Base-by-base conservation (phyloP, 2,329 filamentous ascomycete genomes). In the Alternaria alternata region DNA sequence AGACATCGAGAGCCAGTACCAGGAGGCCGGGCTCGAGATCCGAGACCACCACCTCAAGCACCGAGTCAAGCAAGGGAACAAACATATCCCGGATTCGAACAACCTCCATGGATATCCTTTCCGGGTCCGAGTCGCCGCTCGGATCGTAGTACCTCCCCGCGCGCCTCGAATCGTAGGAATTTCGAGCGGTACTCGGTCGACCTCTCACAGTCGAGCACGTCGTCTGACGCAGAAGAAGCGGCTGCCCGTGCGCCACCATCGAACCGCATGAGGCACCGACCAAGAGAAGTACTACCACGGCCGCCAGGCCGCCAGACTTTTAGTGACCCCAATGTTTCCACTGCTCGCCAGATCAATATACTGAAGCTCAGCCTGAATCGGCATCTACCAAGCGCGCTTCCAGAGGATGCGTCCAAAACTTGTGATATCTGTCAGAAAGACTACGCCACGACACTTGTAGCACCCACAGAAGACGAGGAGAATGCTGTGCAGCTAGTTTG, bases 371-470 rank as follows among this genome's bases (percentile, higher is more conserved):
- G 69, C 30, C 60, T 77, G 5, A 59, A 65, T 7, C 71, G 67
- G 18, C 61, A 70, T 38, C 57, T 77, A 16, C 66, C 68, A 18
- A 66, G 61, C 26, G 64, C 77, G 34, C 63, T 78, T 12, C 64
- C 71, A 30, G 61, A 73, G 42, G 69, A 64, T 4, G 57, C 65
- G 14, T 73, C 69, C 36, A 53, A 62, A 9, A 60, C 61, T 8
- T 78, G 76, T 62, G 75, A 78, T 41, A 78, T 78, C 22, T 78
- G 76, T 63, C 68, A 73, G 18, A 78, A 78, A 51, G 76, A 78
- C 32, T 78, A 76, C 36, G 73, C 75, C 3, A 48, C 51, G 26
- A 68, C 60, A 26, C 57, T 67, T 48, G 73, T 75, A 14, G 16
- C 68, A 24, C 70, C 75, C 3, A 65, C 61, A 3, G 76, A 78